Base-by-base conservation (phyloP, 768 basidiomycete species). In the Termitomyces heimii region DNA sequence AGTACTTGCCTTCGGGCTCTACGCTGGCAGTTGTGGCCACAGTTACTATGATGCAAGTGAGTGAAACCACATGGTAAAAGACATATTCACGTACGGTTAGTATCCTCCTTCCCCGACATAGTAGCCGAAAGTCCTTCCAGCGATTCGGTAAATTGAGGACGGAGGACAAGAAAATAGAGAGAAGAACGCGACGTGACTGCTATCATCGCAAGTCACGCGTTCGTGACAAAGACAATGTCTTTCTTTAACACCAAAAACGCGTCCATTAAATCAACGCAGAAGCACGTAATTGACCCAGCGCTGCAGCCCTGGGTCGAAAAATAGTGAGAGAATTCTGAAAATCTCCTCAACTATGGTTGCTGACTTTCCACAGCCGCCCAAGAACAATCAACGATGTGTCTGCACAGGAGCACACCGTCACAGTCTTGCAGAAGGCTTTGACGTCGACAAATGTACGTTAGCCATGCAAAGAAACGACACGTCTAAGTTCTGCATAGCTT, bases 301-400 rank as follows among this genome's bases (percentile, higher is more conserved):
- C 69, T 84, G 39, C 92, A 94, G 67, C 94, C 97, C 60, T 99
- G 97, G 97, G 94, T 99, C 0, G 97, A 99, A 75, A 98, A 98
- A 82, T 99, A 98, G 94, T 95, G 42, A 50, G 84, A 73, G 10
- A 34, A 14, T 8, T n/a, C n/a, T 40, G 2, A 32, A 42, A n/a
- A 13, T 8, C 6, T 28, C 28, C 45, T 45, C 35, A 48, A 47
- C 22, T 31, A 7, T n/a, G n/a, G 24, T 53, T 55, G 16, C 34
- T 39, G 32, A 54, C n/a, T 29, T 57, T 42, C 35, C 48, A 28
- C 67, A 98, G 94, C 69, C 91, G 97, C 51, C 97, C 97, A 48
- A 93, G 92, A 73, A 98, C 95, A 22, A 98, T 99, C 60, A 93
- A 97, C 66, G 97, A 99, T 70, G 86, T 99, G 49, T 93, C 96